Percentiles rank a stretch among this genome's conserved stretches.
phyloP scores from a whole-genome alignment of 2,329 filamentous ascomycete genomes.

The Penicillium sp. region DNA sequence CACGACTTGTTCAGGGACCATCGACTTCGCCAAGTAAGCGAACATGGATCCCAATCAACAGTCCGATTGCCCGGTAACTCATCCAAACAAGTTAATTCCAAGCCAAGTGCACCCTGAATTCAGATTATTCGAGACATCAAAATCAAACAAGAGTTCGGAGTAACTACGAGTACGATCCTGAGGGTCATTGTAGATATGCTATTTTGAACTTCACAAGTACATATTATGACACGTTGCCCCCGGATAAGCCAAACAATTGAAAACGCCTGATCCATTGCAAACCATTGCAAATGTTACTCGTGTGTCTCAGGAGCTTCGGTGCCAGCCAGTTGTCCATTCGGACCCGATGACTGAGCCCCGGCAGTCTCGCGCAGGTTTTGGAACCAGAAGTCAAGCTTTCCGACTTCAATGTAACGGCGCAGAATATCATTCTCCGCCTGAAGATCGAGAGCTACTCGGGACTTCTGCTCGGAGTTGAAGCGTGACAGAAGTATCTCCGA shows the following conservation, averaged over 20 bases:
- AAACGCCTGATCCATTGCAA: slow-evolving; percentile 8
- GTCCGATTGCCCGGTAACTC: too few species aligned
- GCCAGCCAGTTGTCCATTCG: not conserved
- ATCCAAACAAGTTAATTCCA: too few species aligned
- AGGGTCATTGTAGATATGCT: not conserved
- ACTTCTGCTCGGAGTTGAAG: slow-evolving; percentile 64
- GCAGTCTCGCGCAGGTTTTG: slow-evolving; percentile 31
- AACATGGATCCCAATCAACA: too few species aligned
- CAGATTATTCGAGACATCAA: not conserved
- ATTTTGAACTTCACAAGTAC: slow-evolving; percentile 6
- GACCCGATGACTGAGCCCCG: slow-evolving; percentile 12
- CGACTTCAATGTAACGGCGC: slow-evolving; percentile 64
- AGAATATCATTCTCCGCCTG: slow-evolving; percentile 70
- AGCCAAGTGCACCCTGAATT: not conserved
- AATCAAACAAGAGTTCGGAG: too few species aligned
- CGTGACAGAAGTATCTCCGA: slow-evolving; percentile 54
- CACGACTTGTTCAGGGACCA: too few species aligned
- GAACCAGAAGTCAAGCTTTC: slow-evolving; percentile 71
- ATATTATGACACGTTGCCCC: slow-evolving; percentile 6
- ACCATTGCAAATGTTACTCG: slow-evolving; percentile 1
- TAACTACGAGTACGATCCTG: not conserved
- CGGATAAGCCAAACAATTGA: not conserved
- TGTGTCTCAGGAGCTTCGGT: slow-evolving; percentile 7
- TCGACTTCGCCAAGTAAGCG: too few species aligned
- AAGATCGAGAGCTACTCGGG: slow-evolving; percentile 71